These are phyloP conservation scores for Rutstroemia sp. DNA, from an alignment of 2,329 filamentous ascomycete genomes.

Conservation along the genomic window DNA sequence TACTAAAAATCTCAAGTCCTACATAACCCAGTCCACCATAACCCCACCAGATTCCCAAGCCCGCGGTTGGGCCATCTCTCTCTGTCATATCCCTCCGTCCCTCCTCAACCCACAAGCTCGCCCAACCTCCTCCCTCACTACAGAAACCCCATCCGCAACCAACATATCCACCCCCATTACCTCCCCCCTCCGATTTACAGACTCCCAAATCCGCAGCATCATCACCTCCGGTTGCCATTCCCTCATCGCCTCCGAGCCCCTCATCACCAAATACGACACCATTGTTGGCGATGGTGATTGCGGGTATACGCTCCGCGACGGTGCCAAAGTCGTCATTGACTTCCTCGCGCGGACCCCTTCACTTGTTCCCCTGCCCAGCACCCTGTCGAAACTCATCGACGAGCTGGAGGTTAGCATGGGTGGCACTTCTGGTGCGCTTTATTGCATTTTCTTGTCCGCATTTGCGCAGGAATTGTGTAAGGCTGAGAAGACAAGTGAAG, in stretches of 20 bases:
- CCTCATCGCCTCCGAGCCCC: constrained; percentile 37
- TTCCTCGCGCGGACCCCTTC: constrained; percentile 16
- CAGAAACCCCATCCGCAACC: not conserved
- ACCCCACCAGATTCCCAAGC: constrained; percentile 13
- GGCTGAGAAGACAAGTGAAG: not conserved
- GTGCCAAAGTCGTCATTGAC: constrained; percentile 28
- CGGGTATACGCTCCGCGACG: constrained; percentile 25
- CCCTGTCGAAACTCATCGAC: constrained; percentile 21
- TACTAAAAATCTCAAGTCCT: constrained; percentile 13
- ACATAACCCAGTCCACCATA: constrained; percentile 21
- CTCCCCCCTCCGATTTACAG: constrained; percentile 13
- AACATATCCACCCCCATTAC: not conserved
- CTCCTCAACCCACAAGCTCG: constrained; percentile 13
- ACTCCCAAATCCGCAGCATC: constrained; percentile 15
- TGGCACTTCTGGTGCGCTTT: constrained; percentile 29
- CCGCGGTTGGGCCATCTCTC: constrained; percentile 22
- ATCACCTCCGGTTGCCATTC: constrained; percentile 18
- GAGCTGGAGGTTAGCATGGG: constrained; percentile 28
- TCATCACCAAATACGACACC: constrained; percentile 44
- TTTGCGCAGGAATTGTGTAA: constrained; percentile 15
- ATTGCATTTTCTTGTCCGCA: constrained; percentile 27
- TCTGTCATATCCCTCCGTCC: constrained; percentile 15
- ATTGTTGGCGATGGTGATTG: constrained; percentile 30
- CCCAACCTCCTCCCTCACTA: constrained; percentile 8
- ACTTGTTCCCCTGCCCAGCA: constrained; percentile 13